phyloP scores from a whole-genome alignment of 768 basidiomycete genomes.

The Leccinum olivaceopallidum region DNA sequence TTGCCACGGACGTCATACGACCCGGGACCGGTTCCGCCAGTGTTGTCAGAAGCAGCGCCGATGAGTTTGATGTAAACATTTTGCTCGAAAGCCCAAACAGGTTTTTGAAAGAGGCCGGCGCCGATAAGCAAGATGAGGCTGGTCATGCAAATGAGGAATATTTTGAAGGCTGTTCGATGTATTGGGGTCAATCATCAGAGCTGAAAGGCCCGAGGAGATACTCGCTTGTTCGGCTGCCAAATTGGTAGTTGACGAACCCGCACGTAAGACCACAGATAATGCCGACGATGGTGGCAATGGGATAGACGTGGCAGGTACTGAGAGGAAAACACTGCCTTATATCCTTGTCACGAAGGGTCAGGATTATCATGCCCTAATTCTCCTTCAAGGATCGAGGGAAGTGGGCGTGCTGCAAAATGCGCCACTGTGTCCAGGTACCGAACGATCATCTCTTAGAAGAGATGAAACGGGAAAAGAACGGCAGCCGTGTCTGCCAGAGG shows the following conservation, averaged over 20 bases:
- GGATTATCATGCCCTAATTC: no score
- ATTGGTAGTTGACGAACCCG: slow-evolving; percentile 78
- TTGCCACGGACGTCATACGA: slow-evolving; percentile 78
- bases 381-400: no score
- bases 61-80: slow-evolving; percentile 68
- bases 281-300: slow-evolving; percentile 87
- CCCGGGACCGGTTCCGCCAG: slow-evolving; percentile 76
- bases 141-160: slow-evolving; percentile 92
- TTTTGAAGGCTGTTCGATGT: slow-evolving; percentile 54
- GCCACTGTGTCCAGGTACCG: no score
- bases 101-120: no score
- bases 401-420: no score
- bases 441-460: no score
- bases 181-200: not conserved
- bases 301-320: slow-evolving; percentile 82
- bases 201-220: not conserved
- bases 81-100: slow-evolving; percentile 64
- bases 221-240: slow-evolving; percentile 72
- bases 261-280: slow-evolving; percentile 72
- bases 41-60: slow-evolving; percentile 71
- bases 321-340: slow-evolving; percentile 81
- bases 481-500: no score
- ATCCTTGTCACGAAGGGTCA: no score
- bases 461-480: no score
- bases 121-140: slow-evolving; percentile 37